Base-by-base conservation (phyloP, 2,329 filamentous ascomycete species). In the Thielaviopsis populi region DNA sequence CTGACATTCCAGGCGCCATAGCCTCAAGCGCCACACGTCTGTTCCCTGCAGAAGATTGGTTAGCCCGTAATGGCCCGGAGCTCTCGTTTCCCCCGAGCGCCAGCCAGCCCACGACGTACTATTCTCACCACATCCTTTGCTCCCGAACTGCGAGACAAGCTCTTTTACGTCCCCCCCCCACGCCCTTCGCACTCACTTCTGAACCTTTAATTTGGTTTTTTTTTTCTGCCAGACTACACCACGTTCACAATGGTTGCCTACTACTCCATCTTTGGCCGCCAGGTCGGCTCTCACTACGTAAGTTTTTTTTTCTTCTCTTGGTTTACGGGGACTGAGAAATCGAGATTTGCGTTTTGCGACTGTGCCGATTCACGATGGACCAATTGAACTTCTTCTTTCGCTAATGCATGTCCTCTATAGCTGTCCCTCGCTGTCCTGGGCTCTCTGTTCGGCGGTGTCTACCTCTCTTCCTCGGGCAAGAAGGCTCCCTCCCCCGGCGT, bases 261-360 rank as follows among this genome's bases (percentile, higher is more conserved):
- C 59, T 84, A 84, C 77, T 78, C 72, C 69, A 75, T 84, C 70
- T 75, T 81, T 73, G 82, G 82, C 75, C 78, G 77, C 72, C 78
- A 83, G 74, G 73, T 84, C 73, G 82, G 77, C 75, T 82, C 81
- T 67, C 82, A 84, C 77, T 78, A 82, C 75, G 82, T 84, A 70
- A 72, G 82, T 79, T 63, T 41, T 42, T 62, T 50, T 46, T 61
- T 13, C 17, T 46, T 37, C 11, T 59, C 7, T 15, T 27, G 33
- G 11, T 40, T n/a, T n/a, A n/a, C n/a, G n/a, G n/a, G n/a, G n/a
- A 5, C 46, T 56, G 22, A 10, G 17, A n/a, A 8, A 22, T 48
- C 13, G 37, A 19, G 54, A 4, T 42, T 58, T 8, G 53, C 17
- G 6, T 53, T 50, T 41, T 7, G 53, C 27, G 22, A 54, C 37